These are phyloP conservation scores for Senna siamea DNA, from an alignment of 306 rosid species.

Conservation along the genomic window DNA sequence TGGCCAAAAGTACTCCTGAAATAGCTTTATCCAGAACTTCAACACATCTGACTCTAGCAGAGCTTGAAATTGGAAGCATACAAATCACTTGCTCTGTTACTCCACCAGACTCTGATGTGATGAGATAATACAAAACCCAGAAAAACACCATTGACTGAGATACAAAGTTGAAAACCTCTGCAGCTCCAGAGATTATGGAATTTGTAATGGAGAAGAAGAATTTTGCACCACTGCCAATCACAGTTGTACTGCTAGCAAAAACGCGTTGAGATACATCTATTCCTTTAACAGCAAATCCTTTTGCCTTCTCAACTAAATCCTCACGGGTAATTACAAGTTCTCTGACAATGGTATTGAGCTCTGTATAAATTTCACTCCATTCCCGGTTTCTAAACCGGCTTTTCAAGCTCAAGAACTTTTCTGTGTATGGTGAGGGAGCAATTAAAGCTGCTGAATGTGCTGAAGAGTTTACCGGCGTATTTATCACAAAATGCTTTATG, in stretches of 20 bases:
- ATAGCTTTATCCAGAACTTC: constrained; percentile 94
- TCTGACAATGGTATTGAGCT: constrained; percentile 63
- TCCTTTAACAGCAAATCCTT: constrained; percentile 76
- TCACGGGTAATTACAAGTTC: constrained; percentile 77
- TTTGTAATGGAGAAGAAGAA: constrained; percentile 66
- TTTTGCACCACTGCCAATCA: constrained; percentile 76
- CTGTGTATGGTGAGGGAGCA: constrained; percentile 63
- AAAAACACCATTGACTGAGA: constrained; percentile 89
- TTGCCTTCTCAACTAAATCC: constrained; percentile 86
- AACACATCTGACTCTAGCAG: constrained; percentile 75
- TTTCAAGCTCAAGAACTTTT: constrained; percentile 76
- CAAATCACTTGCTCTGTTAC: constrained; percentile 87
- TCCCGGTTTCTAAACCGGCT: constrained; percentile 62
- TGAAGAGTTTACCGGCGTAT: constrained; percentile 54
- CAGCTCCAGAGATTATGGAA: constrained; percentile 88
- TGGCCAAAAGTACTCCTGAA: constrained; percentile 86
- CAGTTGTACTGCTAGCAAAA: constrained; percentile 66
- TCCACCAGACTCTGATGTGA: constrained; percentile 94
- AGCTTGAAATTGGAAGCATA: constrained; percentile 78
- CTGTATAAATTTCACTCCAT: constrained; percentile 76
- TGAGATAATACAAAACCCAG: constrained; percentile 91
- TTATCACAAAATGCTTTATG: constrained; percentile 77
- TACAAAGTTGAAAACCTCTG: constrained; percentile 84
- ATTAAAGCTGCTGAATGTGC: constrained; percentile 46
- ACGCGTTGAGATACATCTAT: constrained; percentile 73